Conservation (phyloP, 2,329 filamentous ascomycete species). For the Aspergillus sp. region DNA sequence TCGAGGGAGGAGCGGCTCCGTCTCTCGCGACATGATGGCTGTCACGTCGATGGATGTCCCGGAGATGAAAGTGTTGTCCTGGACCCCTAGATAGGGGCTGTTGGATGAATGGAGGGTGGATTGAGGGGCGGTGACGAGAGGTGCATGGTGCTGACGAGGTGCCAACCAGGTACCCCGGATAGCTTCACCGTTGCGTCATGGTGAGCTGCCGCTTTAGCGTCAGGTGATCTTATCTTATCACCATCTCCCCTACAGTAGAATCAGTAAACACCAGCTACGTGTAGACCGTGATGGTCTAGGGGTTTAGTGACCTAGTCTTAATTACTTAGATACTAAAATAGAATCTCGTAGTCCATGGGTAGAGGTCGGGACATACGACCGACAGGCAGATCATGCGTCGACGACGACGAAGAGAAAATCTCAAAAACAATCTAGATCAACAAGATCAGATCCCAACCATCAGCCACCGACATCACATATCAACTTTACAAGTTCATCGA, state of each 20-base stretch:
- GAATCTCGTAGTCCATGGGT: too few species aligned
- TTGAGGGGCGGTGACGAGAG: not conserved
- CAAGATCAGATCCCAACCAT: too few species aligned
- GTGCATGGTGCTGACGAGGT: not conserved
- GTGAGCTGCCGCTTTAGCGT: conserved; percentile 16
- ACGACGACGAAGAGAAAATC: too few species aligned
- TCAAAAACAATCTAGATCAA: too few species aligned
- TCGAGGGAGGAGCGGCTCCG: conserved; percentile 75
- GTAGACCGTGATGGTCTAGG: too few species aligned
- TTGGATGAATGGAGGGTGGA: not conserved
- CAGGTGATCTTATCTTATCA: conserved; percentile 14
- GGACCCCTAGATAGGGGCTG: not conserved
- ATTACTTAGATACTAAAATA: too few species aligned
- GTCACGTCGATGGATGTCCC: conserved; percentile 1
- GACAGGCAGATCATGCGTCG: too few species aligned
- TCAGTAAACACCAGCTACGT: too few species aligned
- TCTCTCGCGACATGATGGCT: conserved; percentile 53
- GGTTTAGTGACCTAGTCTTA: too few species aligned
- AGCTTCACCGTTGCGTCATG: conserved; percentile 23
- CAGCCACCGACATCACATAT: too few species aligned
- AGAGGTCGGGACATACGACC: too few species aligned
- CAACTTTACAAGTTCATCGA: too few species aligned
- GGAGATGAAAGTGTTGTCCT: not conserved
- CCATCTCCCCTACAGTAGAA: not conserved
- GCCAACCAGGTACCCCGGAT: not conserved